phyloP scores from a whole-genome alignment of 2,329 filamentous ascomycete species.

The Zymoseptoria tritici region DNA sequence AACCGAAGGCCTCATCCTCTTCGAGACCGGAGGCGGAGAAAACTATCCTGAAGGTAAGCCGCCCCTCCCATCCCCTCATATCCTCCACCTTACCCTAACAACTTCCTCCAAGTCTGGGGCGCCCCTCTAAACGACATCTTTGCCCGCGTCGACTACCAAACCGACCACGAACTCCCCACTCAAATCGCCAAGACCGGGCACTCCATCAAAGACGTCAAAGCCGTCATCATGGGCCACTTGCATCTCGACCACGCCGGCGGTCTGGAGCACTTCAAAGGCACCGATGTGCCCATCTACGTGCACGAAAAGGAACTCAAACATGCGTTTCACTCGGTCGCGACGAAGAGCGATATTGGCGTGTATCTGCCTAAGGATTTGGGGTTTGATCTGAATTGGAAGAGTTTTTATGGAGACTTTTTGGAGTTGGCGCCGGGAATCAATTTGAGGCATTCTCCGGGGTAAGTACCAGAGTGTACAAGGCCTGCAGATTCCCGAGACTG shows the following conservation, averaged over 20 bases:
- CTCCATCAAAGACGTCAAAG: slow-evolving; percentile 31
- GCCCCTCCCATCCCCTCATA: not conserved
- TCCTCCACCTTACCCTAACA: not conserved
- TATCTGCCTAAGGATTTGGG: slow-evolving; percentile 31
- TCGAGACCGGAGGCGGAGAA: slow-evolving; percentile 30
- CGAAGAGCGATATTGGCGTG: slow-evolving; percentile 27
- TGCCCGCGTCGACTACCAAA: slow-evolving; percentile 23
- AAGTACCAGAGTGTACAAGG: no score
- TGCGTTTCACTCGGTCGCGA: slow-evolving; percentile 33
- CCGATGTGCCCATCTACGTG: slow-evolving; percentile 30
- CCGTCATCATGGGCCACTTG: slow-evolving; percentile 33
- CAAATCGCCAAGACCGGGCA: slow-evolving; percentile 25
- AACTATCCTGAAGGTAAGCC: slow-evolving; percentile 23
- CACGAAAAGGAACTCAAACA: slow-evolving; percentile 34
- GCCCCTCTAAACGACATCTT: slow-evolving; percentile 29
- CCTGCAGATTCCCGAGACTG: no score
- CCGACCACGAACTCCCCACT: slow-evolving; percentile 15
- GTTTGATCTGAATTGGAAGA: slow-evolving; percentile 33
- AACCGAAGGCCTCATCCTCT: slow-evolving; percentile 31
- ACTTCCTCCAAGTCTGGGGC: slow-evolving; percentile 11
- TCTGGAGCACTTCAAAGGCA: slow-evolving; percentile 29
- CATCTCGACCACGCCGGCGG: slow-evolving; percentile 33
- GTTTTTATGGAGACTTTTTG: slow-evolving; percentile 27
- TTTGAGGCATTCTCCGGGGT: slow-evolving; percentile 29
- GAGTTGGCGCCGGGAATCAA: slow-evolving; percentile 31